Conservation (phyloP, 345 rosid species). For the Hibiscus trionum region DNA sequence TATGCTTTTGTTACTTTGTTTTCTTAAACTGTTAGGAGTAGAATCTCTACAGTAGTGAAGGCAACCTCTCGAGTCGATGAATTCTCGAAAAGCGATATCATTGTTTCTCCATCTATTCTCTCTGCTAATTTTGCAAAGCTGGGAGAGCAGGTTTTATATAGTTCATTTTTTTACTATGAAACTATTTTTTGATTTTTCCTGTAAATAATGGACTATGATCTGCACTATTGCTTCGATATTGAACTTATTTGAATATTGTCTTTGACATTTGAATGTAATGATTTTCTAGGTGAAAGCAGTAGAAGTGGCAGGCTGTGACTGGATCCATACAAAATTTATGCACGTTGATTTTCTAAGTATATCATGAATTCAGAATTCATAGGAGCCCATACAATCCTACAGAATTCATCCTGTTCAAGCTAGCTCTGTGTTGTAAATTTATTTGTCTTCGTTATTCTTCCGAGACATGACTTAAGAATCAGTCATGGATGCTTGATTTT, state of each 20-base stretch:
- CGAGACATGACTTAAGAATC: neutral
- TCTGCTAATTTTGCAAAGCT: constrained; percentile 86
- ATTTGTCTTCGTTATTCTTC: neutral
- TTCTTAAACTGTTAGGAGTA: constrained; percentile 35
- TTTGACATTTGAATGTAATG: constrained; percentile 14
- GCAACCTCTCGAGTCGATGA: constrained; percentile 85
- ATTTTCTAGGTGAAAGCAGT: constrained; percentile 73
- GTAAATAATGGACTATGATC: neutral
- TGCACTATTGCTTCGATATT: neutral
- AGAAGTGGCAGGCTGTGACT: constrained; percentile 85
- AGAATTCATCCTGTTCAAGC: neutral
- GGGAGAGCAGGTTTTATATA: constrained; percentile 69
- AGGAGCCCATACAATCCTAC: neutral
- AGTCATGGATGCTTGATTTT: neutral
- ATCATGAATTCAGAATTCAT: neutral
- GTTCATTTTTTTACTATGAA: neutral
- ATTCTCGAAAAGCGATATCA: constrained; percentile 80
- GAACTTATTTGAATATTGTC: neutral
- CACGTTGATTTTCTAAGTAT: no score
- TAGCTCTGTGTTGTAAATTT: neutral
- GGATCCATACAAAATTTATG: constrained; percentile 60
- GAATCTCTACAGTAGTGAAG: constrained; percentile 46
- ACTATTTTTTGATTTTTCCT: neutral
- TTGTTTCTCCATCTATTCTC: constrained; percentile 91
- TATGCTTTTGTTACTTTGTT: neutral